phyloP scores from a whole-genome alignment of 2,329 filamentous ascomycete species.

The Cladorrhinum sp. region DNA sequence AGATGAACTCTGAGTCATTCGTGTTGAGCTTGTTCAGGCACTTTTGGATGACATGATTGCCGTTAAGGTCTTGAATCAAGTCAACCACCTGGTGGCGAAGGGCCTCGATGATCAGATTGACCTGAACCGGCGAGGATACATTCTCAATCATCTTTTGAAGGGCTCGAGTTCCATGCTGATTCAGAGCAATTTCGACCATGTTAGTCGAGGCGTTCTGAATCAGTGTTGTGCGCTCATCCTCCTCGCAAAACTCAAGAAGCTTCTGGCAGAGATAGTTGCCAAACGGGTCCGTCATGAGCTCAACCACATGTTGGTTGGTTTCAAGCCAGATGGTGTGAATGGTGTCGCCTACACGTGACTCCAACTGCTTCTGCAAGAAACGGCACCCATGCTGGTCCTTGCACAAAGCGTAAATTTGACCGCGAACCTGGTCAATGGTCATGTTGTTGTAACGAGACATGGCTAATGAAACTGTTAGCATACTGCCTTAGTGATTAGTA shows the following conservation, averaged over 20 bases:
- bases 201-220: constrained; percentile 86
- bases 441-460: constrained; percentile 82
- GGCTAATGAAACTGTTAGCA: constrained; percentile 41
- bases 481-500: too few relatives aligned
- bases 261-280: constrained; percentile 99
- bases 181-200: constrained; percentile 89
- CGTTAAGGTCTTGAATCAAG: constrained; percentile 94
- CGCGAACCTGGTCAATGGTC: constrained; percentile 73
- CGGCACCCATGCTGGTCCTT: constrained; percentile 98
- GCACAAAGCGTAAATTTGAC: constrained; percentile 85
- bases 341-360: constrained; percentile 79
- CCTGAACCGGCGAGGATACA: constrained; percentile 81
- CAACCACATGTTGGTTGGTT: constrained; percentile 88
- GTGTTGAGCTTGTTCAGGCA: constrained; percentile 91
- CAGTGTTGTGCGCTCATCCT: constrained; percentile 88
- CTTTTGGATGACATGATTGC: constrained; percentile 99
- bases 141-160: constrained; percentile 99
- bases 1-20: constrained; percentile 90
- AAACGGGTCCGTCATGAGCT: constrained; percentile 98
- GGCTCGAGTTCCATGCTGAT: constrained; percentile 94
- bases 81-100: constrained; percentile 83
- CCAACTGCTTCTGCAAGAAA: constrained; percentile 94
- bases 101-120: constrained; percentile 81
- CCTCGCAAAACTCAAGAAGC: constrained; percentile 89
- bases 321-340: constrained; percentile 93